Evolutionary conservation across 164 flowering plant species (phyloP), one percentile per base, ranked within the genome.

Genomic region (Dillenia turbinata): DNA sequence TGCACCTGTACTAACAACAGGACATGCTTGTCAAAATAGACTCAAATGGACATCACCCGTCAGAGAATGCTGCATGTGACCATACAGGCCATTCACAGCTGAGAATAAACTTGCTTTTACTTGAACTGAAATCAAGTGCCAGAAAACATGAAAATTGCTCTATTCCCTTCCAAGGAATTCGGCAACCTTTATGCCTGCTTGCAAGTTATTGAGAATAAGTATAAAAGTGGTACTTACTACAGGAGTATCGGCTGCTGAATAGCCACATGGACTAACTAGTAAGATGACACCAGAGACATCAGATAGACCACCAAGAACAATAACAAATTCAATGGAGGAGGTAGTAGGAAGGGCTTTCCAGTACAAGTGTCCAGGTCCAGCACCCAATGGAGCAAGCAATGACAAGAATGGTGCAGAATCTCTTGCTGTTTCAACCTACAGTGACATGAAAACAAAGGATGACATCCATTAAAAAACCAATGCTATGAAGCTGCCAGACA

Each of bases 221-320:
- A 33, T 22, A 56, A 24, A 44, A 33, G 22, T 58, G 26, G 10
- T 44, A 54, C 80, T 76, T 77, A 95, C 99, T 0, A 73, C 76
- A 46, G 99, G 99, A 73, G 81, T 66, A 73, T 95, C 97, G 14
- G 79, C 69, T 47, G 69, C 72, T 59, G 97, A 88, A 75, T 90
- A 95, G 73, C 99, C 97, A 75, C 97, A 88, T 7, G 94, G 88
- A 75, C 99, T 95, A 67, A 95, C 83, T 64, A 95, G 77, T 69
- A 94, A 73, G 65, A 84, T 64, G 22, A 92, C 89, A 47, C 92
- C 96, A 52, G 85, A 84, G 52, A 95, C 99, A 76, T 92, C 92
- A 47, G 99, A 85, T 55, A 84, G 80, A 62, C 69, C 69, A 56
- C 90, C 71, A 66, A 95, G 97, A 66, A 78, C 96, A 79, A 92